Base-by-base conservation (phyloP, 495 filamentous ascomycete species). In the Letharia columbiana region DNA sequence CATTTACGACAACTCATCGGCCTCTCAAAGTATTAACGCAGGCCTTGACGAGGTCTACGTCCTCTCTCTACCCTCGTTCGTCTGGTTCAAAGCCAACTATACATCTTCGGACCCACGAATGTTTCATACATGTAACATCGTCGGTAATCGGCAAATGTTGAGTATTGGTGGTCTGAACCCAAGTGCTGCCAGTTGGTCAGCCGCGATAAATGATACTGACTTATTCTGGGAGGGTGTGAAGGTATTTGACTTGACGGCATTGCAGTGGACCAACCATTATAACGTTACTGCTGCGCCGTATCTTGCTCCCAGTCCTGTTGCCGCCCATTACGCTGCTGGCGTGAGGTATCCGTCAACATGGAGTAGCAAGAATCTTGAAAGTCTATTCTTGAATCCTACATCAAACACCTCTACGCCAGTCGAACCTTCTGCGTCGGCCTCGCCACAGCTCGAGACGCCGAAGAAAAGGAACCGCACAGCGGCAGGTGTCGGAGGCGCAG, bases 11-110 rank as follows among this genome's bases (percentile, higher is more conserved):
- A 9, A 15, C 40, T 58, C 23, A 31, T 4, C 12, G 15, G 54
- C 23, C 54, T 13, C 35, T n/a, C 54, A 58, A 39, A 15, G 6
- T 2, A 47, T 2, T 8, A 47, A 47, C 17, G 44, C 7, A 20
- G 44, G 18, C 18, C 13, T 47, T 3, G 54, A 58, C 23, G 54
- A 58, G 20, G 71, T 78, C 9, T 74, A 77, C 57, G 69, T 81
- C n/a, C 72, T 80, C n/a, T 78, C 74, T 47, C 63, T 81, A 7
- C 79, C 77, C 2, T 77, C 75, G 9, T 81, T 81, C 40, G 67
- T 72, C 50, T 80, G 79, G 72, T 75, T 75, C 56, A 70, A 71
- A 58, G 68, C 70, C 4, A 60, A 74, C 12, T 63, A 63, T 20
- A 57, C 39, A 7, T 23, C 60, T 0, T 33, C 28, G 13, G 31